A percentile compares a stretch with the other conserved stretches of the same genome.
phyloP scores from a whole-genome alignment of 2,329 filamentous ascomycete species.

The Chrysosporium queenslandicum region DNA sequence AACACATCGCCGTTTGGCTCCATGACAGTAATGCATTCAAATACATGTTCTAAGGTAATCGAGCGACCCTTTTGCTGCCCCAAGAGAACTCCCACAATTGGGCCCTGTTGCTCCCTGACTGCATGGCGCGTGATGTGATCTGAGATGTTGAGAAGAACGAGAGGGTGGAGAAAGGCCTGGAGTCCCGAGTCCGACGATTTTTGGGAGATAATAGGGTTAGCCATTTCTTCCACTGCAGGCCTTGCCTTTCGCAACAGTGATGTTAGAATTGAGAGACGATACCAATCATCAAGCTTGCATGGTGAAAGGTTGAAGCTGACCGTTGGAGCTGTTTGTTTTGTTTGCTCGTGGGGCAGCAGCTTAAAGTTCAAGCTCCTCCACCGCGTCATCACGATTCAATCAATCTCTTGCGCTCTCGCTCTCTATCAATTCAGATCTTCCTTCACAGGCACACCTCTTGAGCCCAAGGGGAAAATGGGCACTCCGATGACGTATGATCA shows the following conservation, averaged over 20 bases:
- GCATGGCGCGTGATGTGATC: slow-evolving; percentile 92
- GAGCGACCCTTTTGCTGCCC: slow-evolving; percentile 85
- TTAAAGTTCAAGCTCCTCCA: slow-evolving; percentile 8
- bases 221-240: slow-evolving; percentile 40
- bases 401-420: background rate
- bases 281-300: background rate
- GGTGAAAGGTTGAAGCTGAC: background rate
- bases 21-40: slow-evolving; percentile 59
- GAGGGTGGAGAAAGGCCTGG: slow-evolving; percentile 76
- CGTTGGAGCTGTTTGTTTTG: slow-evolving; percentile 13
- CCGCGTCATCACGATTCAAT: background rate
- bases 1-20: slow-evolving; percentile 48
- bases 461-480: slow-evolving; percentile 21
- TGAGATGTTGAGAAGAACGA: slow-evolving; percentile 91
- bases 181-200: slow-evolving; percentile 64
- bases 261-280: background rate
- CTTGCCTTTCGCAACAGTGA: background rate
- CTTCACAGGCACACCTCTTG: background rate
- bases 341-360: slow-evolving; percentile 16
- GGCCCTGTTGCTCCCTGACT: slow-evolving; percentile 62
- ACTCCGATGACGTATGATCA: slow-evolving; percentile 29
- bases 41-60: slow-evolving; percentile 86
- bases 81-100: slow-evolving; percentile 76
- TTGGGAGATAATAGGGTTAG: slow-evolving; percentile 54
- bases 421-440: background rate